These are phyloP conservation scores for Cynanchum wilfordii DNA, from an alignment of 257 asterid species.

Conservation along the genomic window DNA sequence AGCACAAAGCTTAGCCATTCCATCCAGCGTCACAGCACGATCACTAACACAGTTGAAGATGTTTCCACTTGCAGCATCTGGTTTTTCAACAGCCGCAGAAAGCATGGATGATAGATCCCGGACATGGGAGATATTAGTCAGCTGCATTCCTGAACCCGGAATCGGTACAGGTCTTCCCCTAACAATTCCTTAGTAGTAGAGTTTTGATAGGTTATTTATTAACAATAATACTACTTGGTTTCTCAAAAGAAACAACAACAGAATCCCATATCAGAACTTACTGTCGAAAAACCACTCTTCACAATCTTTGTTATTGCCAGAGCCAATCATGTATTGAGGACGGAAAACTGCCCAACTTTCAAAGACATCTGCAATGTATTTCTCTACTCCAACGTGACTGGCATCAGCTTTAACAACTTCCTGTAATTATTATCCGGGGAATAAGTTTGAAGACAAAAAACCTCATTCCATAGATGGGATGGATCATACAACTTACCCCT, in stretches of 20 bases:
- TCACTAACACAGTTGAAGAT: conserved; percentile 88
- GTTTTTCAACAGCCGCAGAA: conserved; percentile 62
- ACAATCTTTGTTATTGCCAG: conserved; percentile 96
- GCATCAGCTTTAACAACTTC: conserved; percentile 86
- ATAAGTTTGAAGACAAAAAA: neutral
- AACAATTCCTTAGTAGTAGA: conserved; percentile 56
- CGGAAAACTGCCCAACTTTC: conserved; percentile 76
- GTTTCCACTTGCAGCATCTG: conserved; percentile 59
- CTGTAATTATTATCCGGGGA: conserved; percentile 33
- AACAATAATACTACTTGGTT: neutral
- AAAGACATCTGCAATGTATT: conserved; percentile 65
- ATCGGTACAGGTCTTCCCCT: conserved; percentile 74
- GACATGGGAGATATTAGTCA: conserved; percentile 83
- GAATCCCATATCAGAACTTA: conserved; percentile 26
- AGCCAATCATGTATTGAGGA: conserved; percentile 95
- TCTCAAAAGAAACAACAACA: neutral
- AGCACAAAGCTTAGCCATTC: conserved; percentile 84
- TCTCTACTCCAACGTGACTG: conserved; percentile 88
- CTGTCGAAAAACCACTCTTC: conserved; percentile 99
- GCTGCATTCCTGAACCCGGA: conserved; percentile 93
- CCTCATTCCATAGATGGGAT: too few species aligned
- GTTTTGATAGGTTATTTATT: neutral
- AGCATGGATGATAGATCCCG: conserved; percentile 88
- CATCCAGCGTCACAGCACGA: conserved; percentile 92
- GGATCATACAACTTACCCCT: conserved; percentile 57